Percentiles rank a stretch among this genome's conserved stretches.
Conservation (phyloP, 2,329 filamentous ascomycete genomes). For the Calonectria hawksworthii region DNA sequence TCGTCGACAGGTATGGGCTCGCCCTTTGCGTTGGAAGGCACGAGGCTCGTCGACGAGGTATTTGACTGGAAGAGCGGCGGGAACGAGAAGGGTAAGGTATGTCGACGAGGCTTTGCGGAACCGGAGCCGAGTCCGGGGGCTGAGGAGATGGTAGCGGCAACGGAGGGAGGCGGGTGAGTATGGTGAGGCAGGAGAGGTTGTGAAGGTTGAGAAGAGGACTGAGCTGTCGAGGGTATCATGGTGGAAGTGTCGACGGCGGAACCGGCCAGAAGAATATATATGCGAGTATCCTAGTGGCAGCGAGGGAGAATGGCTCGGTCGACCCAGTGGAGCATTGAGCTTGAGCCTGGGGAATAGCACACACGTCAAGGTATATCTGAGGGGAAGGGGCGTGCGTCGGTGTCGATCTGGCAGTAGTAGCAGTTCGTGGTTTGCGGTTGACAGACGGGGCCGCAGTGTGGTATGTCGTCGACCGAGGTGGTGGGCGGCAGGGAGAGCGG, state of each 20-base stretch:
- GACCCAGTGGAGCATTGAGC: slow-evolving; percentile 45
- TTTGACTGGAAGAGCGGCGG: slow-evolving; percentile 63
- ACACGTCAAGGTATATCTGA: slow-evolving; percentile 36
- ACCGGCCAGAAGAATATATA: slow-evolving; percentile 35
- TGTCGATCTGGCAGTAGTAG: slow-evolving; percentile 38
- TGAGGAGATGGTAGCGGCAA: slow-evolving; percentile 43
- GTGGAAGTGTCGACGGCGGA: slow-evolving; percentile 24
- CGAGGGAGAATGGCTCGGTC: slow-evolving; percentile 38
- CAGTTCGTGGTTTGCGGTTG: slow-evolving; percentile 32
- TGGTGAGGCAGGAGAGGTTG: slow-evolving; percentile 31
- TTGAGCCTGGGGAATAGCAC: slow-evolving; percentile 32
- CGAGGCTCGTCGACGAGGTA: slow-evolving; percentile 66
- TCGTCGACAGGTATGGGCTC: slow-evolving; percentile 70
- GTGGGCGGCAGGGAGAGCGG: slow-evolving; percentile 11
- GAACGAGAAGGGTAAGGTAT: slow-evolving; percentile 63
- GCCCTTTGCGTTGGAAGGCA: slow-evolving; percentile 68
- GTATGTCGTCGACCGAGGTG: slow-evolving; percentile 26
- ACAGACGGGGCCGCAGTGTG: slow-evolving; percentile 18
- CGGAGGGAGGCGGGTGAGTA: slow-evolving; percentile 41
- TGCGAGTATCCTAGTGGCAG: slow-evolving; percentile 35
- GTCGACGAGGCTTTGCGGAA: slow-evolving; percentile 47
- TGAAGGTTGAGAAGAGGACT: slow-evolving; percentile 35
- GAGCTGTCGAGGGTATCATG: slow-evolving; percentile 36
- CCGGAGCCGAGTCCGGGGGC: slow-evolving; percentile 32
- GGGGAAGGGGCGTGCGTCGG: slow-evolving; percentile 32